phyloP scores from a whole-genome alignment of 1,139 yeast species.

The Cylindricascospora bacillispora region DNA sequence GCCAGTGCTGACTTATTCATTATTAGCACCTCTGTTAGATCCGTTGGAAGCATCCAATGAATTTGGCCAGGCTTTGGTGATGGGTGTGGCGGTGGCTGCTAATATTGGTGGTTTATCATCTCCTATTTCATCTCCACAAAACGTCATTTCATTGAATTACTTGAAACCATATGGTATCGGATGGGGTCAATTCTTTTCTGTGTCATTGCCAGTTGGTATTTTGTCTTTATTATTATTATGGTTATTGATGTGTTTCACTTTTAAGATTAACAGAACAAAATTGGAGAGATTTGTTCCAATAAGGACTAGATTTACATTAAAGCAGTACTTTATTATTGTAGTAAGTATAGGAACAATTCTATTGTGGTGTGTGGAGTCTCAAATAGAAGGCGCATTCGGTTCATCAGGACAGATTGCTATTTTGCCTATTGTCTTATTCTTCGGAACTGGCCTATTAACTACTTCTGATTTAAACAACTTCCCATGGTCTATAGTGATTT shows the following conservation, averaged over 20 bases:
- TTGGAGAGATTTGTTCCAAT: constrained; percentile 41
- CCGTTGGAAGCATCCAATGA: constrained; percentile 49
- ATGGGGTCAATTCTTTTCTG: constrained; percentile 70
- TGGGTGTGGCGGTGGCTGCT: constrained; percentile 63
- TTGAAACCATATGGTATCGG: constrained; percentile 50
- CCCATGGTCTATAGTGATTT: constrained; percentile 65
- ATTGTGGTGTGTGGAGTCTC: constrained; percentile 59
- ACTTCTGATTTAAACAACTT: constrained; percentile 58
- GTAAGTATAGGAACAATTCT: constrained; percentile 45
- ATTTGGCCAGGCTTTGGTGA: constrained; percentile 49
- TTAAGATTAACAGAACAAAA: constrained; percentile 33
- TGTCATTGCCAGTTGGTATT: constrained; percentile 52
- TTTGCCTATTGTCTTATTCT: constrained; percentile 51
- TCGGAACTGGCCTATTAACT: constrained; percentile 56
- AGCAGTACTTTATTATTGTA: constrained; percentile 49
- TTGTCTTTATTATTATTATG: constrained; percentile 43
- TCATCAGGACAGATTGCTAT: constrained; percentile 62
- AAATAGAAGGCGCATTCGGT: constrained; percentile 44
- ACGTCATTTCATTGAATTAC: constrained; percentile 59
- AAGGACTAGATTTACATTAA: constrained; percentile 43
- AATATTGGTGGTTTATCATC: constrained; percentile 71
- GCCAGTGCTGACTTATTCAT: constrained; percentile 59
- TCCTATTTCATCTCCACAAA: constrained; percentile 73
- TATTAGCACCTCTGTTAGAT: constrained; percentile 51
- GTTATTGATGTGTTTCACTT: constrained; percentile 45